phyloP scores from a whole-genome alignment of 1,284 basidiomycete species.

The Anthracocystis panici-leucophaei region DNA sequence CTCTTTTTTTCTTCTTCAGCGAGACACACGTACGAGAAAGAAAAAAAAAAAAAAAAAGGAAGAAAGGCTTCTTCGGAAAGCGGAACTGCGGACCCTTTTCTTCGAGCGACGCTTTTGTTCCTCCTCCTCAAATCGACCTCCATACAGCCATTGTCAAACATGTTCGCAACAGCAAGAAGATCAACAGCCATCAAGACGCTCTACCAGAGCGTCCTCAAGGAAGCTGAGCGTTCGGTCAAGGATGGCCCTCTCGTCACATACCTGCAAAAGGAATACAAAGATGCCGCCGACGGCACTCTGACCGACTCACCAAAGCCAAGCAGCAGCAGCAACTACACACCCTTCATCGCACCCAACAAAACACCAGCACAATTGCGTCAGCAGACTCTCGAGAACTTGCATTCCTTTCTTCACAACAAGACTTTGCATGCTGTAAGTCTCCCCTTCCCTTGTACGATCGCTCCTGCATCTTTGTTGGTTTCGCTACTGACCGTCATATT shows the following conservation, averaged over 20 bases:
- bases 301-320: constrained; percentile 1
- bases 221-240: constrained; percentile 35
- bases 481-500: constrained; percentile 72
- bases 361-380: constrained; percentile 27
- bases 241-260: constrained; percentile 35
- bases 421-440: constrained; percentile 74
- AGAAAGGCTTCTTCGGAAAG: constrained; percentile 20
- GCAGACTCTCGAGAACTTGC: constrained; percentile 74
- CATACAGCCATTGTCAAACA: background rate
- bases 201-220: constrained; percentile 35
- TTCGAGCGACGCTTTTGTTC: constrained; percentile 2
- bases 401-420: constrained; percentile 80
- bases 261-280: constrained; percentile 34
- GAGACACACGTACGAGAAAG: constrained; percentile 25
- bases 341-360: constrained; percentile 35
- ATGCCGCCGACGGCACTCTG: constrained; percentile 2
- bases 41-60: too few relatives aligned
- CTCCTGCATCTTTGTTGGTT: constrained; percentile 72
- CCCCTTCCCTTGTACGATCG: constrained; percentile 2
- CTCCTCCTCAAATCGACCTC: background rate
- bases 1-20: background rate
- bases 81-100: constrained; percentile 21
- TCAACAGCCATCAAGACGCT: constrained; percentile 29
- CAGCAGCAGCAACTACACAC: constrained; percentile 18
- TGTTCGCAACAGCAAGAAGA: constrained; percentile 35